Conservation (phyloP, 768 basidiomycete genomes). For the Cystobasidium onofrii region DNA sequence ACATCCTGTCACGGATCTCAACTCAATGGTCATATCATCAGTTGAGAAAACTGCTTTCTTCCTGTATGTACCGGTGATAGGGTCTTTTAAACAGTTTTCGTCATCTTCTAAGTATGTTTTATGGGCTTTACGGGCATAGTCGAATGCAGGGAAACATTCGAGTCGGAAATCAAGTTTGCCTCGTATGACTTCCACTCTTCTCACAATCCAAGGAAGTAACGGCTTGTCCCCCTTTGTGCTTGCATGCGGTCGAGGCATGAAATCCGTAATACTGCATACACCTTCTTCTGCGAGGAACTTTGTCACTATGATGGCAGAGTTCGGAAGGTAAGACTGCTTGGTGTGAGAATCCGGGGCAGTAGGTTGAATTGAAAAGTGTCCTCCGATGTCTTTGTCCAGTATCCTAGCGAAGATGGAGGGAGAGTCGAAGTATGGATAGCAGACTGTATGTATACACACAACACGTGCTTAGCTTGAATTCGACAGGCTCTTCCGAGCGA, state of each 20-base stretch:
- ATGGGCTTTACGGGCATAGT: constrained; percentile 76
- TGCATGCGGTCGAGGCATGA: constrained; percentile 60
- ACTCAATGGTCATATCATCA: constrained; percentile 43
- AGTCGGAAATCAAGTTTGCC: constrained; percentile 69
- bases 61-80: constrained; percentile 45
- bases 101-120: constrained; percentile 52
- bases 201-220: constrained; percentile 72
- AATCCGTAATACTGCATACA: constrained; percentile 51
- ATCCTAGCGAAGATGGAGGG: constrained; percentile 37
- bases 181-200: constrained; percentile 73
- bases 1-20: constrained; percentile 27
- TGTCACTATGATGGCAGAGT: constrained; percentile 39
- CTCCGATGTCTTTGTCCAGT: constrained; percentile 42
- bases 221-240: constrained; percentile 51
- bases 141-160: constrained; percentile 93
- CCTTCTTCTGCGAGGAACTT: constrained; percentile 38
- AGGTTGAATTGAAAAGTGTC: constrained; percentile 39
- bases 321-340: constrained; percentile 39
- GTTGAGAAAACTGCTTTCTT: constrained; percentile 49
- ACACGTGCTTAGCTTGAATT: neutral
- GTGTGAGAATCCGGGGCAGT: constrained; percentile 15
- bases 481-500: no score
- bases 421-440: constrained; percentile 35
- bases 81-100: constrained; percentile 40
- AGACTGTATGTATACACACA: constrained; percentile 8